Percentiles rank a stretch among this genome's conserved stretches.
Conservation (phyloP, 768 basidiomycete species). For the Cyclocybe cylindracea region DNA sequence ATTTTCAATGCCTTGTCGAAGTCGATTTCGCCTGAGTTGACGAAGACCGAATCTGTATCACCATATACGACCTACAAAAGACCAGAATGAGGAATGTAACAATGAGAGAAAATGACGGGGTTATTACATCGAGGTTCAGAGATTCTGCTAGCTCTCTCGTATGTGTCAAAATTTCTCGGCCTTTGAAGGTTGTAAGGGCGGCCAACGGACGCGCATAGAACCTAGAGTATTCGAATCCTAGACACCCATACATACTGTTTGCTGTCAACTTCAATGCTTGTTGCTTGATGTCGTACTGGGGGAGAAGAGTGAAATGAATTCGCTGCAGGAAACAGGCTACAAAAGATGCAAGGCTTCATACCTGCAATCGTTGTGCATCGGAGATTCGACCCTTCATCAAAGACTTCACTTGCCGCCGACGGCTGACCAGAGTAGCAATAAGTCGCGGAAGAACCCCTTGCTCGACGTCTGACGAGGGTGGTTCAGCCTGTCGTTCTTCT, state of each 20-base stretch:
- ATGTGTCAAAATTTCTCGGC: constrained; percentile 93
- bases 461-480: constrained; percentile 65
- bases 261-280: constrained; percentile 96
- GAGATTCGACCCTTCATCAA: constrained; percentile 90
- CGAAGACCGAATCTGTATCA: constrained; percentile 98
- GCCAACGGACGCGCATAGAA: constrained; percentile 98
- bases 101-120: neutral
- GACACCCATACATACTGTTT: constrained; percentile 99
- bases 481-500: constrained; percentile 89
- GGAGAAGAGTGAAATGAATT: neutral
- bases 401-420: constrained; percentile 87
- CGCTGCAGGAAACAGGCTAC: neutral
- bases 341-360: constrained; percentile 24
- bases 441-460: constrained; percentile 96
- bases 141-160: constrained; percentile 92
- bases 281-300: constrained; percentile 94
- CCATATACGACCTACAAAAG: constrained; percentile 90
- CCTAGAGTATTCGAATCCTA: constrained; percentile 95
- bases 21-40: constrained; percentile 92
- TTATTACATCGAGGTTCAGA: constrained; percentile 81
- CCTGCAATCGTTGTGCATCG: constrained; percentile 81
- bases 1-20: constrained; percentile 89
- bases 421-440: constrained; percentile 93
- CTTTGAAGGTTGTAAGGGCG: constrained; percentile 95
- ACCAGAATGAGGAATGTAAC: neutral